Conservation (phyloP, 31 red algal species). For the Odonthalia washingtoniensis region DNA sequence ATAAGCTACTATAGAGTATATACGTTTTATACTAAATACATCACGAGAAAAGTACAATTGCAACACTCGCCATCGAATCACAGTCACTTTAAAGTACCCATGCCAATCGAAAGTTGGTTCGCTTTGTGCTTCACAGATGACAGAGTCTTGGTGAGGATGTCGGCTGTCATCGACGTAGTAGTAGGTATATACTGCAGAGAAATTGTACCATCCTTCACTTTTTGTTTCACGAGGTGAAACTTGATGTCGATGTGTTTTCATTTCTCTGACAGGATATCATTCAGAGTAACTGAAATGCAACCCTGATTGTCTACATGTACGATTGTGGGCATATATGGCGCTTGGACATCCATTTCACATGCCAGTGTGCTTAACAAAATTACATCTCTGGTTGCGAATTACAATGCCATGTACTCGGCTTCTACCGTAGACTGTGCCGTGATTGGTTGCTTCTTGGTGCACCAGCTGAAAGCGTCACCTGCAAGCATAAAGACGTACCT, state of each 20-base stretch:
- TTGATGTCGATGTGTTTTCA: slow-evolving; percentile 39
- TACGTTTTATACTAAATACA: no score
- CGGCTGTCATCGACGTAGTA: slow-evolving; percentile 28
- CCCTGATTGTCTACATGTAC: slow-evolving; percentile 44
- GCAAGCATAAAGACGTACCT: slow-evolving; percentile 33
- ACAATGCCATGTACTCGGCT: slow-evolving; percentile 30
- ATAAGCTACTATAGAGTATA: no score
- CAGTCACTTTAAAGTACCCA: background rate
- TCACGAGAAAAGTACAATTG: no score
- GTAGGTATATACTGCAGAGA: slow-evolving; percentile 1
- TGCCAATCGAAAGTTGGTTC: background rate
- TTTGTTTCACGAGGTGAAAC: slow-evolving; percentile 31
- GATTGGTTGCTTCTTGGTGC: slow-evolving; percentile 39
- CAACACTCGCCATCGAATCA: slow-evolving; percentile 23
- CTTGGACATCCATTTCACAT: background rate
- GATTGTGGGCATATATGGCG: background rate
- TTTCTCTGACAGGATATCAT: slow-evolving; percentile 10
- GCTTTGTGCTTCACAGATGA: background rate
- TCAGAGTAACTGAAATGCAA: background rate
- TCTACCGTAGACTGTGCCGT: slow-evolving; percentile 47
- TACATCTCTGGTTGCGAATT: slow-evolving; percentile 22
- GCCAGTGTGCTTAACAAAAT: slow-evolving; percentile 7
- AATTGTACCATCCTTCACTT: background rate
- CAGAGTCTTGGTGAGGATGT: slow-evolving; percentile 32
- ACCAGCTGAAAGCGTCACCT: slow-evolving; percentile 39